A percentile compares a stretch with the other conserved stretches of the same genome.
These are phyloP conservation scores for Gremmenia infestans DNA, from an alignment of 2,329 filamentous ascomycete species.

Conservation along the genomic window DNA sequence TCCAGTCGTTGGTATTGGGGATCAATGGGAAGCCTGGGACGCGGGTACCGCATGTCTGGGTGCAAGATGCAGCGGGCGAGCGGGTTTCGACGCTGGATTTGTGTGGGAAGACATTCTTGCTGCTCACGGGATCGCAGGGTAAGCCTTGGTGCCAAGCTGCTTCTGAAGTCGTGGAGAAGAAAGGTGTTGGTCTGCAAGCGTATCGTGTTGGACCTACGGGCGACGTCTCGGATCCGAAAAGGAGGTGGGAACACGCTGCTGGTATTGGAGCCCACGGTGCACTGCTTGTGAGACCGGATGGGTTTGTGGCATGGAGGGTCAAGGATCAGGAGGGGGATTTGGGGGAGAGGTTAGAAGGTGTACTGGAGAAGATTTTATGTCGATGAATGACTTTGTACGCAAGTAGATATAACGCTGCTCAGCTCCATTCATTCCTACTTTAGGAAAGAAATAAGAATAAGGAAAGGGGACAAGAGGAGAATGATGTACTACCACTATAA, in stretches of 20 bases:
- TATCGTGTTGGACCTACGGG: constrained; percentile 17
- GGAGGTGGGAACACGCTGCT: constrained; percentile 21
- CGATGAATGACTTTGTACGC: not conserved
- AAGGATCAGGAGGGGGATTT: constrained; percentile 5
- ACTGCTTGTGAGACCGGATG: constrained; percentile 33
- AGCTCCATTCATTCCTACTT: too few relatives aligned
- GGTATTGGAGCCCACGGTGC: constrained; percentile 29
- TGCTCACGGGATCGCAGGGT: constrained; percentile 24
- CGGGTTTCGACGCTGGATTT: constrained; percentile 32
- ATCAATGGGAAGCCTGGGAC: constrained; percentile 30
- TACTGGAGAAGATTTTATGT: constrained; percentile 1
- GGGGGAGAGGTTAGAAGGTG: constrained; percentile 1
- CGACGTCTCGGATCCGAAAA: constrained; percentile 9
- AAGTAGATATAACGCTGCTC: too few relatives aligned
- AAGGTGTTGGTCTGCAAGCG: constrained; percentile 4
- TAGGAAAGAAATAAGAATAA: too few relatives aligned
- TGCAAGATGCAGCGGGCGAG: constrained; percentile 18
- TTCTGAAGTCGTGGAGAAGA: not conserved
- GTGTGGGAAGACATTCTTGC: constrained; percentile 25
- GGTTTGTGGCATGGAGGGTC: constrained; percentile 31
- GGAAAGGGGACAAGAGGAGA: too few relatives aligned
- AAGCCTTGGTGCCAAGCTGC: constrained; percentile 15
- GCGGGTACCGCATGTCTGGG: constrained; percentile 32
- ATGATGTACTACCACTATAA: too few relatives aligned
- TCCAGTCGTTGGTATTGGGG: constrained; percentile 21